Conservation (phyloP, 441 rosid genomes). For the Heliophila coronopifolia region DNA sequence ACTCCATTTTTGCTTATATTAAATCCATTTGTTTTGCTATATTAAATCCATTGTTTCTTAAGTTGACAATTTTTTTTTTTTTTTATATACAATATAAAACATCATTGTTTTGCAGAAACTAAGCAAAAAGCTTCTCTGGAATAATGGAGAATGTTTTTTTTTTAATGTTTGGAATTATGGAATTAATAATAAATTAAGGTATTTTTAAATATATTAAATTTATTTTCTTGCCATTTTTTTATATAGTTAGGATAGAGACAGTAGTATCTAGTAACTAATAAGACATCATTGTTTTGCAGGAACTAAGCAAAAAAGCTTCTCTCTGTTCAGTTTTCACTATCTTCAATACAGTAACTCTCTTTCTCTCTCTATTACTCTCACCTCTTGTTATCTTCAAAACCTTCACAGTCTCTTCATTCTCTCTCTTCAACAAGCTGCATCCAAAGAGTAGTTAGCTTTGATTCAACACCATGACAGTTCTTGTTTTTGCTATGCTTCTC, state of each 20-base stretch:
- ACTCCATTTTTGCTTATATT: too few species aligned
- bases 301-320: slow-evolving; percentile 23
- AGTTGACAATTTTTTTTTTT: too few species aligned
- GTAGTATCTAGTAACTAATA: not conserved
- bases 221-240: not conserved
- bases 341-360: slow-evolving; percentile 27
- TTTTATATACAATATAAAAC: too few species aligned
- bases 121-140: slow-evolving; percentile 17
- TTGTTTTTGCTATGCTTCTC: slow-evolving; percentile 45
- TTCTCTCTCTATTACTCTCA: slow-evolving; percentile 19
- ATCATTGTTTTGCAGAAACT: slow-evolving; percentile 29
- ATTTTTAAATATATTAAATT: not conserved
- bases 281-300: slow-evolving; percentile 23
- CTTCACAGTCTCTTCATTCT: not conserved
- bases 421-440: slow-evolving; percentile 10
- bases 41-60: too few species aligned
- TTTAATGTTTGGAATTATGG: not conserved
- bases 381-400: slow-evolving; percentile 22
- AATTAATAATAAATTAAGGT: not conserved
- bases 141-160: too few species aligned
- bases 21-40: too few species aligned
- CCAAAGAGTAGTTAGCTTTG: slow-evolving; percentile 9
- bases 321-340: slow-evolving; percentile 13
- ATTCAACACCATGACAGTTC: slow-evolving; percentile 35
- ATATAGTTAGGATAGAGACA: not conserved